A percentile compares a stretch with the other conserved stretches of the same genome.
Conservation (phyloP, 2,329 filamentous ascomycete species). For the Pezicula neosporulosa region DNA sequence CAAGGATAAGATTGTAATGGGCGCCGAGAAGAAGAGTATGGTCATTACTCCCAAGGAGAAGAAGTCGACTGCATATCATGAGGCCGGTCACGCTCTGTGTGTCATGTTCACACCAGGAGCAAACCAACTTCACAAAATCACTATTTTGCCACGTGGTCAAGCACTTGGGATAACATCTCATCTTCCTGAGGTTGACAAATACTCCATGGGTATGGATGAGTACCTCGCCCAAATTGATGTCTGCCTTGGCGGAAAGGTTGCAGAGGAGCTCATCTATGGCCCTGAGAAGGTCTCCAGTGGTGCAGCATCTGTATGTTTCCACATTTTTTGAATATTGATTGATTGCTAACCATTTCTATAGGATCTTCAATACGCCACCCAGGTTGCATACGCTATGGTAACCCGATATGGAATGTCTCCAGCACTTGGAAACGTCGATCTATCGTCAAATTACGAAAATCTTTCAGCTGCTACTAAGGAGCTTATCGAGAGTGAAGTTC, state of each 20-base stretch:
- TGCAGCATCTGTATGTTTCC: slow-evolving; percentile 64
- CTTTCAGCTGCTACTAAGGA: slow-evolving; percentile 85
- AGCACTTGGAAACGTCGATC: slow-evolving; percentile 84
- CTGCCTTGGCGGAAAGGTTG: slow-evolving; percentile 81
- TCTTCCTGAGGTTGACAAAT: slow-evolving; percentile 88
- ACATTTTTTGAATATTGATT: slow-evolving; percentile 18
- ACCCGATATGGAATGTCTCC: slow-evolving; percentile 87
- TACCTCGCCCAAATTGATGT: slow-evolving; percentile 79
- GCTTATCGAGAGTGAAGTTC: slow-evolving; percentile 84
- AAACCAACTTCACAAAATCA: slow-evolving; percentile 90
- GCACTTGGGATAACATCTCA: slow-evolving; percentile 84
- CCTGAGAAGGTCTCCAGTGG: slow-evolving; percentile 89
- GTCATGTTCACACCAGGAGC: slow-evolving; percentile 74
- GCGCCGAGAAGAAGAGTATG: slow-evolving; percentile 84
- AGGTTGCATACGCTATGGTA: slow-evolving; percentile 82
- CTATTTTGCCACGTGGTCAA: slow-evolving; percentile 87
- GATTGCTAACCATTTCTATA: slow-evolving; percentile 32
- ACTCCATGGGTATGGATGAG: slow-evolving; percentile 82
- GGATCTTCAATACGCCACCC: slow-evolving; percentile 83
- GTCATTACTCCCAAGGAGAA: slow-evolving; percentile 93
- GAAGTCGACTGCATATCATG: slow-evolving; percentile 91
- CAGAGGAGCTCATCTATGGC: slow-evolving; percentile 88
- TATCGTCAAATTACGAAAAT: slow-evolving; percentile 73
- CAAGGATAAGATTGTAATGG: slow-evolving; percentile 97
- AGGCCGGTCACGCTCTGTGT: slow-evolving; percentile 92